Evolutionary conservation across 805 yeast genomes (phyloP).

Genomic region (Brettanomyces sp.): DNA sequence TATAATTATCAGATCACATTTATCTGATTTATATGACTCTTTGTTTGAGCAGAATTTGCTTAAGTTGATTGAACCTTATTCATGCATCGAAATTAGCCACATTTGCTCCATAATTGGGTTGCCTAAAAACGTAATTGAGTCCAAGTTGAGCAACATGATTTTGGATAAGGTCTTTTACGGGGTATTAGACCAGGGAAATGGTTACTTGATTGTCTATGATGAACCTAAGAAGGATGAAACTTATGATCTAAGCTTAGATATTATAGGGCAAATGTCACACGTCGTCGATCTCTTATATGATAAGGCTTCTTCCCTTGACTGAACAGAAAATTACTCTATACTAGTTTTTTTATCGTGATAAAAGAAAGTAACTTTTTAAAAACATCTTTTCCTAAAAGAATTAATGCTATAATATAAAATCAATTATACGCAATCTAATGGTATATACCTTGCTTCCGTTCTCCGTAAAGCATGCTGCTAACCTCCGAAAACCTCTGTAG

Average conservation of each 20-base stretch:
- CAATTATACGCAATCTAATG: constrained; percentile 5
- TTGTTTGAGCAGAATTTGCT: constrained; percentile 86
- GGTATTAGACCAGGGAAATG: constrained; percentile 95
- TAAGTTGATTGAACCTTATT: constrained; percentile 92
- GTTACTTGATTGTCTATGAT: constrained; percentile 89
- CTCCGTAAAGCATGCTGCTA: constrained; percentile 26
- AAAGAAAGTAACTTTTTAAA: neutral
- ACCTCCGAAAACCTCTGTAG: constrained; percentile 53
- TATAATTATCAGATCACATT: constrained; percentile 81
- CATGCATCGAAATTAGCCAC: constrained; percentile 88
- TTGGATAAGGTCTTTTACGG: constrained; percentile 93
- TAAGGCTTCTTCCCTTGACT: constrained; percentile 80
- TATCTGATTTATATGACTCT: constrained; percentile 87
- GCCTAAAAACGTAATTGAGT: constrained; percentile 82
- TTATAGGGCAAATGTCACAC: constrained; percentile 75
- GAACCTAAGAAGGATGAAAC: constrained; percentile 83
- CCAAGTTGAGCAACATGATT: constrained; percentile 92
- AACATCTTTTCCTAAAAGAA: neutral
- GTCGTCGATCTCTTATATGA: constrained; percentile 90
- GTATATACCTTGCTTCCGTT: constrained; percentile 32
- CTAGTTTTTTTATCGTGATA: neutral
- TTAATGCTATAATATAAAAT: neutral
- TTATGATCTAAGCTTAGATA: constrained; percentile 78
- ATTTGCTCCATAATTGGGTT: constrained; percentile 83
- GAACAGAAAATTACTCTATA: constrained; percentile 5